Conservation (phyloP, 768 basidiomycete genomes). For the Leccinellum albellum region DNA sequence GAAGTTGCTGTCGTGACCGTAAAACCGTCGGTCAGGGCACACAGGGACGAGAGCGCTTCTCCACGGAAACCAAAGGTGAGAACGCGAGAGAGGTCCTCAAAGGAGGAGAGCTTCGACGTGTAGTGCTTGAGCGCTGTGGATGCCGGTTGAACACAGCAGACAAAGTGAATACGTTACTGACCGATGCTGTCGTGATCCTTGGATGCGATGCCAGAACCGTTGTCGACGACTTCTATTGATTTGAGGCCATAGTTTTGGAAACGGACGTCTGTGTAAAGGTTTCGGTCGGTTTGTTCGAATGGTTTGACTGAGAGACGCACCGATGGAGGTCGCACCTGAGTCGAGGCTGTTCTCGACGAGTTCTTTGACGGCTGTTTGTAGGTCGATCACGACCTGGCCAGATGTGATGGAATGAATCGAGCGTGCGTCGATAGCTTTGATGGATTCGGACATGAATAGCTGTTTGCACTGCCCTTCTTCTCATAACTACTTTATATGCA, state of each 20-base stretch:
- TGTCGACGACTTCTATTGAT: constrained; percentile 85
- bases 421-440: constrained; percentile 63
- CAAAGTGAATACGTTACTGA: too few species aligned
- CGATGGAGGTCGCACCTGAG: constrained; percentile 83
- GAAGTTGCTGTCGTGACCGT: constrained; percentile 71
- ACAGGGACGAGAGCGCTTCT: constrained; percentile 92
- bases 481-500: background rate
- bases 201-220: constrained; percentile 81
- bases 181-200: constrained; percentile 78
- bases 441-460: constrained; percentile 14
- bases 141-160: background rate
- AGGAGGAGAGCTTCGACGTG: constrained; percentile 85
- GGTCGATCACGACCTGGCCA: constrained; percentile 91
- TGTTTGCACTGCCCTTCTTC: background rate
- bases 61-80: constrained; percentile 92
- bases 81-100: constrained; percentile 67
- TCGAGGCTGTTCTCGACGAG: constrained; percentile 95
- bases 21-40: constrained; percentile 72
- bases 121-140: constrained; percentile 81
- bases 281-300: background rate
- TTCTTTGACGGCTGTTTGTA: constrained; percentile 94
- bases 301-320: constrained; percentile 38
- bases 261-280: constrained; percentile 65
- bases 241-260: constrained; percentile 86
- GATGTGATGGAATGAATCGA: constrained; percentile 89